Base-by-base conservation (phyloP, 2,329 filamentous ascomycete genomes). In the Talaromyces piceae region DNA sequence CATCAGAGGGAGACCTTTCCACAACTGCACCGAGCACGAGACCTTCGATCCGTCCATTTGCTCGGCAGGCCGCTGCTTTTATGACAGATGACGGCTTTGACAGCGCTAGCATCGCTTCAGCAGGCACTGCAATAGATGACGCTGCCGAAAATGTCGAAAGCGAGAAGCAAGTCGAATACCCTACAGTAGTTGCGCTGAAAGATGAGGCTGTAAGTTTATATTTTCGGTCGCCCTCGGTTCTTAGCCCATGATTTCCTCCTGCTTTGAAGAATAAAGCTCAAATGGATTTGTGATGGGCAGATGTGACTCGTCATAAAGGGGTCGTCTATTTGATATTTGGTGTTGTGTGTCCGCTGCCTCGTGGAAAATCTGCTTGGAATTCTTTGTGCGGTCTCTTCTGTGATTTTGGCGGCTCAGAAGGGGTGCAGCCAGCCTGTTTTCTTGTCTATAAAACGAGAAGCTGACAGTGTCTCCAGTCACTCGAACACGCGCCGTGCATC, bases 21-120 rank as follows among this genome's bases (percentile, higher is more conserved):
- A 47, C 48, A 11, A 50, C 27, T 37, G 51, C 51, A n/a, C 51
- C 51, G 12, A 54, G 51, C 27, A 54, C 47, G 7, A 47, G 51
- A 22, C 46, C 51, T 16, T 54, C 51, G 18, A 54, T 54, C 23
- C 47, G 51, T 25, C 51, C 51, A 16, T 54, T 47, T 44, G 47
- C 49, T 13, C 31, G 49, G 23, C 44, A 39, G 18, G 47, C 45
- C 3, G 44, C 47, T 28, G 51, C 48, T 8, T 54, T 54, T 30
- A 54, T 54, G 47, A 47, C 43, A 20, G 30, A 28, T 23, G 47
- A n/a, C 18, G 47, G 7, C 13, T n/a, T 12, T 22, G 23, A 16
- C 6, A 39, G 5, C 27, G 33, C 31, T 28, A 12, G 13, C 18
- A 30, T 47, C 7, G 28, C 41, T 12, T 31, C 23, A 13, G 20